phyloP scores from a whole-genome alignment of 2,329 filamentous ascomycete genomes.

The Apiospora malaysiana region DNA sequence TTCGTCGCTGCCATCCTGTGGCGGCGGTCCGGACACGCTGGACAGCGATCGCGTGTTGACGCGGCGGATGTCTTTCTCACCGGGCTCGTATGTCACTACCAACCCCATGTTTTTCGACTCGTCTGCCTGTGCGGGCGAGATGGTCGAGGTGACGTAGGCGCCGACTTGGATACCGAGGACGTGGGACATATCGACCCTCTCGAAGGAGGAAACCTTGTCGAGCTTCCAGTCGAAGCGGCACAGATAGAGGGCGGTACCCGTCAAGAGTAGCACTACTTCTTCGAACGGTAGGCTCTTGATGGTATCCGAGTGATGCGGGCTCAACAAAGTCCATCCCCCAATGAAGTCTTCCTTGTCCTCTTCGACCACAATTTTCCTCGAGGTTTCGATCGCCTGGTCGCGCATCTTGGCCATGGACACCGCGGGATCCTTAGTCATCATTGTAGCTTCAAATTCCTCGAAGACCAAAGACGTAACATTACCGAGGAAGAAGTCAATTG shows the following conservation, averaged over 20 bases:
- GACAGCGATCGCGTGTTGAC: slow-evolving; percentile 86
- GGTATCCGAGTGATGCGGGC: slow-evolving; percentile 74
- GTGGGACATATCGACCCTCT: slow-evolving; percentile 79
- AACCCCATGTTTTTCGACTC: slow-evolving; percentile 84
- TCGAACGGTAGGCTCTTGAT: slow-evolving; percentile 77
- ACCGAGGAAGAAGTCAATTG: slow-evolving; percentile 92
- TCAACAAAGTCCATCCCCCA: slow-evolving; percentile 87
- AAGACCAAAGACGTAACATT: slow-evolving; percentile 86
- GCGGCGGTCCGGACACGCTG: slow-evolving; percentile 47
- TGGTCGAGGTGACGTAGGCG: slow-evolving; percentile 87
- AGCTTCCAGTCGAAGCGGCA: slow-evolving; percentile 94
- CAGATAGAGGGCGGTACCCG: slow-evolving; percentile 82
- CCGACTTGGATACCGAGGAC: slow-evolving; percentile 77
- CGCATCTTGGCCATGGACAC: slow-evolving; percentile 85
- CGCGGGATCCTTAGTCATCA: slow-evolving; percentile 92
- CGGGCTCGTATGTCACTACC: slow-evolving; percentile 76
- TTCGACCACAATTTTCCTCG: slow-evolving; percentile 83
- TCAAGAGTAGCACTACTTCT: slow-evolving; percentile 86
- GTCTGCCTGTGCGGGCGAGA: slow-evolving; percentile 78
- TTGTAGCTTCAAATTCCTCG: slow-evolving; percentile 90
- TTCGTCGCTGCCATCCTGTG: slow-evolving; percentile 19
- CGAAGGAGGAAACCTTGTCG: slow-evolving; percentile 92
- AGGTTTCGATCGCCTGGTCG: slow-evolving; percentile 88
- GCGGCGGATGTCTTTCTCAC: slow-evolving; percentile 72
- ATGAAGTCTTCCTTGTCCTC: slow-evolving; percentile 85